A percentile compares a stretch with the other conserved stretches of the same genome.
phyloP scores from a whole-genome alignment of 495 filamentous ascomycete genomes.

The Xylona heveae region DNA sequence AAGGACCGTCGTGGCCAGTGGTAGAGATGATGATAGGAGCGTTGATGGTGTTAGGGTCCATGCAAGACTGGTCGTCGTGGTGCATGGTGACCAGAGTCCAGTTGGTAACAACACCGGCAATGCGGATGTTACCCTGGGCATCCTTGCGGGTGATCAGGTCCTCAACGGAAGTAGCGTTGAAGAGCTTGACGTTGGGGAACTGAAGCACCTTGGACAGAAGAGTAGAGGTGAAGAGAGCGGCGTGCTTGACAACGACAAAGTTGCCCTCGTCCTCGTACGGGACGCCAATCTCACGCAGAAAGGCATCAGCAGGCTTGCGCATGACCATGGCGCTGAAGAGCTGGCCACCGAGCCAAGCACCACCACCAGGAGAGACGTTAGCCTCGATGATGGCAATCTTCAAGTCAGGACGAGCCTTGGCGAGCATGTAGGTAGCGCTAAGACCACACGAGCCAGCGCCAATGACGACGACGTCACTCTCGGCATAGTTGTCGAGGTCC shows the following conservation, averaged over 20 bases:
- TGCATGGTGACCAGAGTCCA: constrained; percentile 84
- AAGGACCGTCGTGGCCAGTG: constrained; percentile 78
- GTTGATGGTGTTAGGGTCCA: constrained; percentile 94
- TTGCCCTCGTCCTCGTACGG: constrained; percentile 74
- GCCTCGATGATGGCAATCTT: constrained; percentile 86
- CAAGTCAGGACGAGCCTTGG: constrained; percentile 65
- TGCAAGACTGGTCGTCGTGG: constrained; percentile 82
- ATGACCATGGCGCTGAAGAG: constrained; percentile 87
- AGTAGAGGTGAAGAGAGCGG: constrained; percentile 75
- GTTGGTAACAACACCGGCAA: constrained; percentile 83
- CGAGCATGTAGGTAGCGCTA: constrained; percentile 64
- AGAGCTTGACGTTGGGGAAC: constrained; percentile 84
- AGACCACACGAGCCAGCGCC: constrained; percentile 77
- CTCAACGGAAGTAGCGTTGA: constrained; percentile 82
- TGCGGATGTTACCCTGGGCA: constrained; percentile 29
- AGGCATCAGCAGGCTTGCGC: constrained; percentile 73
- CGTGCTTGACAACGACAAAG: constrained; percentile 84
- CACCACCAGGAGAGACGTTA: constrained; percentile 61
- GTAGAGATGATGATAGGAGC: constrained; percentile 68
- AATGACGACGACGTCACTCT: constrained; percentile 80
- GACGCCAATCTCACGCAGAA: constrained; percentile 57
- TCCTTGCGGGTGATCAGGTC: constrained; percentile 60
- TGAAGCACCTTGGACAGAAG: constrained; percentile 56
- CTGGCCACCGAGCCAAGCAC: constrained; percentile 83
- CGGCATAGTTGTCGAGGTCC: constrained; percentile 74